Evolutionary conservation across 305 asterid species (phyloP), one percentile per base, ranked within the genome.

Genomic region (Galium porrigens): DNA sequence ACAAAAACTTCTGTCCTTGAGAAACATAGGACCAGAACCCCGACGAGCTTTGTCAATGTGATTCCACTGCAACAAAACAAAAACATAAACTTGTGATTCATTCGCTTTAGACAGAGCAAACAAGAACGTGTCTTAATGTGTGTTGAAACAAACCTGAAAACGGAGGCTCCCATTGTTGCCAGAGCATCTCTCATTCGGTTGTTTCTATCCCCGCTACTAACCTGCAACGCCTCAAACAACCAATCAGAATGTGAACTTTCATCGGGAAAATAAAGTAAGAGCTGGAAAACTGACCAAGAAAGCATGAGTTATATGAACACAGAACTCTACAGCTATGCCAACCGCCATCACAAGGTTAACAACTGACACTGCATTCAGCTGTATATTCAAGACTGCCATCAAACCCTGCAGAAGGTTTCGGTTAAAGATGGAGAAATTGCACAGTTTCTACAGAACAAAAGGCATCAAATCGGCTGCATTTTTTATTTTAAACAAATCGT

Each of bases 311-410:
- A 92, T 84, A 72, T 92, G 99, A 80, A 92, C 99, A 36, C 95
- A 87, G 79, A 92, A 89, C 79, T 92, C 99, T n/a, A 92, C 96
- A 14, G 89, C 96, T 73, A 92, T 92, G 53, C 99, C 99, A 69
- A 92, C 95, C 0, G 99, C 81, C 96, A 92, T 92, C 61, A 92
- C 89, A 64, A 92, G 99, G 82, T 92, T 92, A 72, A 92, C 99
- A 42, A 92, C 96, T 14, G 99, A 92, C 27, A 92, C 72, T 3
- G 96, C 99, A 61, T 92, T 92, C 76, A 92, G 81, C 77, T 92
- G 99, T 79, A 92, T 87, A 71, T 83, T 71, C 72, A 92, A 72
- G 67, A 89, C 75, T 5, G 99, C 95, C 99, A 92, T 89, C 74
- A 89, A 69, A 64, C 99, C 99, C 99, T 92, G 88, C 77, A 70